A percentile compares a stretch with the other conserved stretches of the same genome.
phyloP scores from a whole-genome alignment of 169 alveolate genomes.

The Sarcocystis neurona region DNA sequence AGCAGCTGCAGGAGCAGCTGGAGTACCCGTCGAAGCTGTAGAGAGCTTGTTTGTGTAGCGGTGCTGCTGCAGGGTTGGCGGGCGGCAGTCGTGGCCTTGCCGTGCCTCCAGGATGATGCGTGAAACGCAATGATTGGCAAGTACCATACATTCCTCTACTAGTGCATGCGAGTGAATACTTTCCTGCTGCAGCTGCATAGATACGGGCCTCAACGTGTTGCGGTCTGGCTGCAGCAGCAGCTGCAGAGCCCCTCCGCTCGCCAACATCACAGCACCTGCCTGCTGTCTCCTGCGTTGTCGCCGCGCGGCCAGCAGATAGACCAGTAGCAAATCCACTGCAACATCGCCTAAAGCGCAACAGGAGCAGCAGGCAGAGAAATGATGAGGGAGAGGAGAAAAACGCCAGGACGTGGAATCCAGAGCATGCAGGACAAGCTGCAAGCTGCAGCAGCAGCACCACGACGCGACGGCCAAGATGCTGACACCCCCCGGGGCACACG shows the following conservation, averaged over 20 bases:
- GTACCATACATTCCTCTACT: slow-evolving; percentile 61
- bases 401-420: too few relatives aligned
- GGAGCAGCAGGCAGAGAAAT: too few relatives aligned
- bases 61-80: too few relatives aligned
- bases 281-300: slow-evolving; percentile 35
- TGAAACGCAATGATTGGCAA: slow-evolving; percentile 63
- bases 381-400: too few relatives aligned
- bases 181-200: background rate
- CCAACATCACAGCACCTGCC: background rate
- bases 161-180: slow-evolving; percentile 32
- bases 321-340: slow-evolving; percentile 38
- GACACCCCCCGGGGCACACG: too few relatives aligned
- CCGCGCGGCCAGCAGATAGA: slow-evolving; percentile 45
- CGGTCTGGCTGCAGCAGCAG: background rate
- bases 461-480: too few relatives aligned
- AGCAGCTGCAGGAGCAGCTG: too few relatives aligned
- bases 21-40: too few relatives aligned
- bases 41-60: too few relatives aligned
- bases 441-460: too few relatives aligned
- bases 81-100: too few relatives aligned
- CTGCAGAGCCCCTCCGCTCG: background rate
- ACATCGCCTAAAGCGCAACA: slow-evolving; percentile 28
- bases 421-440: too few relatives aligned
- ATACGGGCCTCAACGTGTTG: background rate
- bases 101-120: slow-evolving; percentile 25